Conservation (phyloP, 208 protist species). For the Leishmania braziliensis region DNA sequence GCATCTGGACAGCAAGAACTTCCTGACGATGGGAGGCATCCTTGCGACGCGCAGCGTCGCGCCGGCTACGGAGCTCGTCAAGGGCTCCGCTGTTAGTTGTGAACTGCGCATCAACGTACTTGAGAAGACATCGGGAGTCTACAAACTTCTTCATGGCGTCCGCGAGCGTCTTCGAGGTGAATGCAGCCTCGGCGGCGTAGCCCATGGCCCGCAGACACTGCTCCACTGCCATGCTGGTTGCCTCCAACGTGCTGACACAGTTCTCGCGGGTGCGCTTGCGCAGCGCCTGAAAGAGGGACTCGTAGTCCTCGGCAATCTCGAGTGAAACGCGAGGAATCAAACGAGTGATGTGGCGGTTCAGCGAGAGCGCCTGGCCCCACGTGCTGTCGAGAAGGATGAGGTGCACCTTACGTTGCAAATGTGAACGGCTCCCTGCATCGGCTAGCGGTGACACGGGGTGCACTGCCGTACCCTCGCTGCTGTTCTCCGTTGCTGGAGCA, state of each 20-base stretch:
- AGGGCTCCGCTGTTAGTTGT: conserved; percentile 25
- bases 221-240: conserved; percentile 76
- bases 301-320: conserved; percentile 52
- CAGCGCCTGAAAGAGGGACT: conserved; percentile 65
- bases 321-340: conserved; percentile 64
- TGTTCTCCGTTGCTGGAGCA: neutral
- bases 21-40: conserved; percentile 37
- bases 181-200: conserved; percentile 16
- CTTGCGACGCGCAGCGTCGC: conserved; percentile 44
- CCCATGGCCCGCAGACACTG: conserved; percentile 57
- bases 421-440: neutral
- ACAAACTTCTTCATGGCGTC: conserved; percentile 79
- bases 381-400: conserved; percentile 79
- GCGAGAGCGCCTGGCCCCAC: conserved; percentile 77
- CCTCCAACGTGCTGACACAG: conserved; percentile 82
- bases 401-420: conserved; percentile 37
- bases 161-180: conserved; percentile 24
- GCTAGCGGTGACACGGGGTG: neutral
- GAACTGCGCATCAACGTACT: conserved; percentile 63
- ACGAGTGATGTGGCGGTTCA: conserved; percentile 70
- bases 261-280: conserved; percentile 73
- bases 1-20: conserved; percentile 24
- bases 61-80: conserved; percentile 37
- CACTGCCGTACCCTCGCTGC: neutral
- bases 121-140: conserved; percentile 71